These are phyloP conservation scores for Ottelia alismoides DNA, from an alignment of 106 monocot species.

Conservation along the genomic window DNA sequence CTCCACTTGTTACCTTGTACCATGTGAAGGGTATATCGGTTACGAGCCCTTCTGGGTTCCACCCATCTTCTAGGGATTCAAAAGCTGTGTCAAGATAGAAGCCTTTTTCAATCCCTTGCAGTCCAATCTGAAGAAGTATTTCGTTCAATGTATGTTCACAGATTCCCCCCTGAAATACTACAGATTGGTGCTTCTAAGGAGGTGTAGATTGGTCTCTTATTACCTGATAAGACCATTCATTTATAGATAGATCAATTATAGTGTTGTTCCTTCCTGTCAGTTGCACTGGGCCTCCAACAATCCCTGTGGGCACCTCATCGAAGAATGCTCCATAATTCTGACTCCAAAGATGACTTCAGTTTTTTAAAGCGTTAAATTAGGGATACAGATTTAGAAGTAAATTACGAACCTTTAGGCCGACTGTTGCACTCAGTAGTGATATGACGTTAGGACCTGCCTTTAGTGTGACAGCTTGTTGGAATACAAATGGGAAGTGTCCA, in stretches of 20 bases:
- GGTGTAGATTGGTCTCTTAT: background rate
- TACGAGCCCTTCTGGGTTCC: conserved; percentile 16
- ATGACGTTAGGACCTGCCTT: conserved; percentile 42
- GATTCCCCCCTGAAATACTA: too few relatives aligned
- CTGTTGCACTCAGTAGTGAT: conserved; percentile 61
- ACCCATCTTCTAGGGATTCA: conserved; percentile 5
- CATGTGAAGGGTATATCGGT: conserved; percentile 55
- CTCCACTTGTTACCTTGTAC: conserved; percentile 53
- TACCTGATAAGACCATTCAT: conserved; percentile 73
- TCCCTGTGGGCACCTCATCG: conserved; percentile 38
- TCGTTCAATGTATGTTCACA: too few relatives aligned
- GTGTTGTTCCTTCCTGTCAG: conserved; percentile 20
- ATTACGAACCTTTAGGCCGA: conserved; percentile 48
- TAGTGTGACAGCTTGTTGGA: conserved; percentile 12
- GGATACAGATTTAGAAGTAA: background rate
- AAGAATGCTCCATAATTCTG: conserved; percentile 64
- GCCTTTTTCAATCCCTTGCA: conserved; percentile 17
- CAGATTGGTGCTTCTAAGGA: background rate
- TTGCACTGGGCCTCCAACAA: conserved; percentile 54
- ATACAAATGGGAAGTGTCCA: conserved; percentile 28
- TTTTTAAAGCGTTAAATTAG: too few relatives aligned
- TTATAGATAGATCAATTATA: conserved; percentile 34
- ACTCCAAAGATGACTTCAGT: too few relatives aligned
- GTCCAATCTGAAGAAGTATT: conserved; percentile 23
- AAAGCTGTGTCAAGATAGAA: conserved; percentile 2